Conservation (phyloP, 345 rosid species). For the Murraya koenigii region DNA sequence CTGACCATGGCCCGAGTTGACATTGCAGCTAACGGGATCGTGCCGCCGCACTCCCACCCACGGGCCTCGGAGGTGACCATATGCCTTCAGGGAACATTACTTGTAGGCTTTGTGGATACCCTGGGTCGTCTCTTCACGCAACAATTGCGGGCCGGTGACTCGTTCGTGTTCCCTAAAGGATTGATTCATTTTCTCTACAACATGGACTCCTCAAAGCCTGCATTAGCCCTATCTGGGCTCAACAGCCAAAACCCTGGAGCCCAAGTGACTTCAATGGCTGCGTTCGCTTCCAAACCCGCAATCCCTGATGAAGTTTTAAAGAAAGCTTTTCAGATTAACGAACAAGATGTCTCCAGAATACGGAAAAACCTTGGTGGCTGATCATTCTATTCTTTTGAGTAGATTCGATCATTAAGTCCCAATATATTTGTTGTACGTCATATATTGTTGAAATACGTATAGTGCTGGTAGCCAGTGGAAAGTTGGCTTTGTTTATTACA, state of each 20-base stretch:
- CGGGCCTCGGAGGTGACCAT: slow-evolving; percentile 74
- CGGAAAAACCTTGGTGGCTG: slow-evolving; percentile 50
- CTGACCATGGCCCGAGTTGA: slow-evolving; percentile 59
- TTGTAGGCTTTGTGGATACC: slow-evolving; percentile 66
- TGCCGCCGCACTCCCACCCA: slow-evolving; percentile 67
- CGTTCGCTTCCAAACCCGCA: slow-evolving; percentile 39
- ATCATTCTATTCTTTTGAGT: neutral
- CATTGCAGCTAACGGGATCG: slow-evolving; percentile 37
- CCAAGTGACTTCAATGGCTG: slow-evolving; percentile 48
- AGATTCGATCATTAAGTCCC: neutral
- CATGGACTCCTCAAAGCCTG: slow-evolving; percentile 33
- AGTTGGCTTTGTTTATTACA: neutral
- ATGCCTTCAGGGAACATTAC: slow-evolving; percentile 51
- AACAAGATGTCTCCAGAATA: slow-evolving; percentile 40
- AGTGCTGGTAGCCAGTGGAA: neutral
- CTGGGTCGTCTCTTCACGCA: slow-evolving; percentile 48
- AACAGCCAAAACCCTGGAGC: slow-evolving; percentile 69
- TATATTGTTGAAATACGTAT: too few species aligned
- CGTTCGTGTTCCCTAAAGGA: slow-evolving; percentile 72
- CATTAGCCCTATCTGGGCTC: slow-evolving; percentile 65
- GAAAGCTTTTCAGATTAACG: slow-evolving; percentile 44
- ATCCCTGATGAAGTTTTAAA: slow-evolving; percentile 40
- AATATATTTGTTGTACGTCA: neutral
- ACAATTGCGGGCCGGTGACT: slow-evolving; percentile 49
- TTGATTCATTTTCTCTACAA: slow-evolving; percentile 63